Conservation (phyloP, 2,329 filamentous ascomycete genomes). For the Alternaria postmessia region DNA sequence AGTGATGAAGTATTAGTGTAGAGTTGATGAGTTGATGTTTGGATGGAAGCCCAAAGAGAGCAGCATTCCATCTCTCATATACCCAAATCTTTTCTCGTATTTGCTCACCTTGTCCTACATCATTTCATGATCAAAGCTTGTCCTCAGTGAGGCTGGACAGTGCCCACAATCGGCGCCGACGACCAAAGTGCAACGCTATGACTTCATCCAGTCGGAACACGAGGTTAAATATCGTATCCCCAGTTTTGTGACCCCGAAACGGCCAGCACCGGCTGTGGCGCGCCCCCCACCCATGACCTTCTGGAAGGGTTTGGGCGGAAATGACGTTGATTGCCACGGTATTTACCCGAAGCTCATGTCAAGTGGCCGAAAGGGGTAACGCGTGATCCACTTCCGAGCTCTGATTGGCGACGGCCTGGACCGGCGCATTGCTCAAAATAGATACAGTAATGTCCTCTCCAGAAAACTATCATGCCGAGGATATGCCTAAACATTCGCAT, state of each 20-base stretch:
- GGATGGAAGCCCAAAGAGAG: conserved; percentile 3
- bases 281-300: conserved; percentile 7
- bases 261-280: conserved; percentile 14
- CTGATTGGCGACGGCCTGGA: conserved; percentile 7
- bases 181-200: conserved; percentile 13
- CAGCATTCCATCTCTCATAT: conserved; percentile 12
- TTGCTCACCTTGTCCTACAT: conserved; percentile 8
- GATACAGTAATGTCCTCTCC: conserved; percentile 11
- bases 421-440: conserved; percentile 9
- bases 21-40: conserved; percentile 10
- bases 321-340: conserved; percentile 13
- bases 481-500: conserved; percentile 5
- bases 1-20: conserved; percentile 12
- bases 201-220: too few relatives aligned
- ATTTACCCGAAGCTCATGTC: conserved; percentile 2
- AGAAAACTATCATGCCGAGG: conserved; percentile 17
- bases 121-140: neutral
- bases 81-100: conserved; percentile 8
- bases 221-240: conserved; percentile 6
- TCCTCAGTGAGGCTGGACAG: conserved; percentile 5
- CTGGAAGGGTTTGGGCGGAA: neutral
- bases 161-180: conserved; percentile 10
- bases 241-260: conserved; percentile 11
- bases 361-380: neutral
- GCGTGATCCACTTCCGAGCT: neutral